These are phyloP conservation scores for Globisporangium carolinianum DNA, from an alignment of 352 stramenopile species.

Conservation along the genomic window DNA sequence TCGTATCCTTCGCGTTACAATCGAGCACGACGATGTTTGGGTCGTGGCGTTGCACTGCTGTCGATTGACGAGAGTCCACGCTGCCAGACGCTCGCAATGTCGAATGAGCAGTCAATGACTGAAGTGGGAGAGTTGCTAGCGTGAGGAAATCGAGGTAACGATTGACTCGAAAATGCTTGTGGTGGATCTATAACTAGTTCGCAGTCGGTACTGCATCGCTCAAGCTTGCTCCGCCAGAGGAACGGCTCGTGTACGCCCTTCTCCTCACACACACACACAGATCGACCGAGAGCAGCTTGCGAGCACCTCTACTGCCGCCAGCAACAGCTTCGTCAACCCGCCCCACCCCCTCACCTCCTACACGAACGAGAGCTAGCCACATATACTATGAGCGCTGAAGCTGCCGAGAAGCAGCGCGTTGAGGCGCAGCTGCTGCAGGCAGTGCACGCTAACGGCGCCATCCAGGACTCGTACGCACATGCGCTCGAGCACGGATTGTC, in stretches of 20 bases:
- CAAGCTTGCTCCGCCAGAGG: too few relatives aligned
- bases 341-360: neutral
- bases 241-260: neutral
- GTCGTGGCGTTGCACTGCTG: too few relatives aligned
- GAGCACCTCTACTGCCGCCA: neutral
- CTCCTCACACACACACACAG: neutral
- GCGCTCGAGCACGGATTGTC: conserved; percentile 65
- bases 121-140: too few relatives aligned
- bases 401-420: conserved; percentile 59
- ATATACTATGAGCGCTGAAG: conserved; percentile 34
- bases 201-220: neutral
- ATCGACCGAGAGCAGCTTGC: neutral
- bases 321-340: neutral
- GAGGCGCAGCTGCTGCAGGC: conserved; percentile 64
- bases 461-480: conserved; percentile 85
- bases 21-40: too few relatives aligned
- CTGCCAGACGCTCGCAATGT: too few relatives aligned
- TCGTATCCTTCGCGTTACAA: too few relatives aligned
- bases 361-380: neutral
- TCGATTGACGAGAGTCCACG: too few relatives aligned
- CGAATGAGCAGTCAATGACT: too few relatives aligned
- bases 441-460: conserved; percentile 28
- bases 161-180: neutral
- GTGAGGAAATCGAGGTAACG: too few relatives aligned
- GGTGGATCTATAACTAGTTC: neutral